These are phyloP conservation scores for Ogataea thermomethanolica DNA, from an alignment of 805 yeast species.

Conservation along the genomic window DNA sequence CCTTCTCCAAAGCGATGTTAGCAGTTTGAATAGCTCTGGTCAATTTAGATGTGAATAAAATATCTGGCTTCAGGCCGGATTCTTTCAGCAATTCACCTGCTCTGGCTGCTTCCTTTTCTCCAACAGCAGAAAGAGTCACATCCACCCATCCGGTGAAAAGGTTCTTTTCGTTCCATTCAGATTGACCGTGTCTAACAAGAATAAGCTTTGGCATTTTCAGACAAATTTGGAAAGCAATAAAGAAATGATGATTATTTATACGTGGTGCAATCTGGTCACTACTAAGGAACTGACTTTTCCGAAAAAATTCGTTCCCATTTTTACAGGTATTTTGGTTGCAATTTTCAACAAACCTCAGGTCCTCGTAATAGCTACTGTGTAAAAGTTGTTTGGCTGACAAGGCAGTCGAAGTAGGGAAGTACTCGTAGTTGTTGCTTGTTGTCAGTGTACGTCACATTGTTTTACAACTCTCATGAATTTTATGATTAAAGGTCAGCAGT, in stretches of 20 bases:
- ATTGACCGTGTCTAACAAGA: constrained; percentile 97
- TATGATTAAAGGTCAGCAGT: no score
- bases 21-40: constrained; percentile 97
- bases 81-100: constrained; percentile 92
- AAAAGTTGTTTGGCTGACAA: no score
- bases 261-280: constrained; percentile 12
- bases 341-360: no score
- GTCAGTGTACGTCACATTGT: no score
- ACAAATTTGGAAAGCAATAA: neutral
- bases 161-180: constrained; percentile 98
- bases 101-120: constrained; percentile 85
- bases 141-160: constrained; percentile 99
- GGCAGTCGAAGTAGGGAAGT: no score
- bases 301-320: constrained; percentile 8
- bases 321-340: constrained; percentile 3
- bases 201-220: constrained; percentile 54
- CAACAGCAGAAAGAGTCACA: constrained; percentile 76
- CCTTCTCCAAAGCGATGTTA: constrained; percentile 82
- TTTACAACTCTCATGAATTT: no score
- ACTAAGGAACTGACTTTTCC: constrained; percentile 17
- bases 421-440: no score
- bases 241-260: constrained; percentile 4
- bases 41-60: constrained; percentile 85
- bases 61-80: constrained; percentile 79
- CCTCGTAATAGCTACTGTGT: no score